Conservation (phyloP, 768 basidiomycete genomes). For the Chiua virens region DNA sequence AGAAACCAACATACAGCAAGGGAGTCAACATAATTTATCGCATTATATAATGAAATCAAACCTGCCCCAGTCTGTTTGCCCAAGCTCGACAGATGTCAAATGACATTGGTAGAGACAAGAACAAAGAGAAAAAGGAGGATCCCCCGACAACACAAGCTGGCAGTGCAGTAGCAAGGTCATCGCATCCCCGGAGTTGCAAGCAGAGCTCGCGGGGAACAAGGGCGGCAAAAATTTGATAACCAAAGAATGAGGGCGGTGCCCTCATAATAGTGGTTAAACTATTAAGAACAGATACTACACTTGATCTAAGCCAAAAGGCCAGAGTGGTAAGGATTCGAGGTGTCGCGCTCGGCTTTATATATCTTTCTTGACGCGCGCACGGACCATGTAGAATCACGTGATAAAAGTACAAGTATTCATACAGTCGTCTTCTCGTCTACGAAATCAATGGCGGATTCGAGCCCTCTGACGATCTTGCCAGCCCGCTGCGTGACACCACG, state of each 20-base stretch:
- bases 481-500: constrained; percentile 36
- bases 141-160: constrained; percentile 66
- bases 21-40: too few relatives aligned
- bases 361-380: not conserved
- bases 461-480: constrained; percentile 36
- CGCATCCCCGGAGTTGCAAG: constrained; percentile 39
- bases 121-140: constrained; percentile 20
- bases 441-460: constrained; percentile 43
- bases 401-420: not conserved
- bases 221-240: constrained; percentile 47
- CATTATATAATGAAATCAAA: too few relatives aligned
- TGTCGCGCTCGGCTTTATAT: constrained; percentile 1
- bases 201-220: constrained; percentile 28
- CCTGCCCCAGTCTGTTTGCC: too few relatives aligned
- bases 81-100: too few relatives aligned
- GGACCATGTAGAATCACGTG: not conserved
- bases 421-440: constrained; percentile 29
- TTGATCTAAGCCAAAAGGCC: constrained; percentile 77
- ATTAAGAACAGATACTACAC: constrained; percentile 75
- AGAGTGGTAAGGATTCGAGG: constrained; percentile 16
- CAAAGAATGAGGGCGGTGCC: constrained; percentile 53
- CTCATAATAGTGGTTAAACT: constrained; percentile 60
- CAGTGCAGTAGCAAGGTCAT: constrained; percentile 42
- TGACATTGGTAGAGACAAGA: too few relatives aligned
- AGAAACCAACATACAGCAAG: too few relatives aligned